phyloP scores from a whole-genome alignment of 352 stramenopile genomes.

The Phytophthora vignae region DNA sequence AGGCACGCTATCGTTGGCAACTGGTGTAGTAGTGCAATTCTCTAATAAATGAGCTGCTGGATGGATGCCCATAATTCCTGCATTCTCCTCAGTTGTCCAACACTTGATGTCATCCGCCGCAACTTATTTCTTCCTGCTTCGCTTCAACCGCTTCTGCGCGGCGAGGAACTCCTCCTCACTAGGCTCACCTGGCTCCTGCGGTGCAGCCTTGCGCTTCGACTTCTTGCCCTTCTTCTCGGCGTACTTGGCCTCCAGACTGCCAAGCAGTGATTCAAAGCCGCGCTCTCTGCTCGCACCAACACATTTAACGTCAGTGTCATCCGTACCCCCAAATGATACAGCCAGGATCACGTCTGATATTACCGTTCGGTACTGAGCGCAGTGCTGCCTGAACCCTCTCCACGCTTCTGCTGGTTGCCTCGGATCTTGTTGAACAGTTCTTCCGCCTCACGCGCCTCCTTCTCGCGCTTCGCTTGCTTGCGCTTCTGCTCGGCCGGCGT shows the following conservation, averaged over 20 bases:
- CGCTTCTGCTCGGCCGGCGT: slow-evolving; percentile 49
- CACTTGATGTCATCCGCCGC: neutral
- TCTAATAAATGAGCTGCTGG: too few relatives aligned
- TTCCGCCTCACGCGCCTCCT: slow-evolving; percentile 70
- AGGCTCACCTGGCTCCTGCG: slow-evolving; percentile 32
- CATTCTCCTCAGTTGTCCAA: neutral
- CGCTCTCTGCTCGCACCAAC: slow-evolving; percentile 48
- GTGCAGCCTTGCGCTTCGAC: slow-evolving; percentile 40
- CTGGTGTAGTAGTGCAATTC: slow-evolving; percentile 16
- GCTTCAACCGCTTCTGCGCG: slow-evolving; percentile 58
- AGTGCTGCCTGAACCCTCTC: slow-evolving; percentile 33
- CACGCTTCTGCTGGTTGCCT: slow-evolving; percentile 54
- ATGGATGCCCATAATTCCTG: slow-evolving; percentile 15
- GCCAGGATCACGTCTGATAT: slow-evolving; percentile 5
- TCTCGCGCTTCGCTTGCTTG: slow-evolving; percentile 59
- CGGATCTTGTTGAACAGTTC: slow-evolving; percentile 70
- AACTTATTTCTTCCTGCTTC: slow-evolving; percentile 46
- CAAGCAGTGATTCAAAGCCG: slow-evolving; percentile 65
- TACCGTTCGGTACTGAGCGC: slow-evolving; percentile 57
- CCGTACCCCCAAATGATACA: neutral
- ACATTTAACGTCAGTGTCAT: slow-evolving; percentile 8
- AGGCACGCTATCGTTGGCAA: neutral
- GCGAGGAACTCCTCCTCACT: slow-evolving; percentile 77
- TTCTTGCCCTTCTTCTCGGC: slow-evolving; percentile 58
- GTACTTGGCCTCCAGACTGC: slow-evolving; percentile 73